Evolutionary conservation across 2,329 filamentous ascomycete genomes (phyloP).

Genomic region (Phialophora chinensis): DNA sequence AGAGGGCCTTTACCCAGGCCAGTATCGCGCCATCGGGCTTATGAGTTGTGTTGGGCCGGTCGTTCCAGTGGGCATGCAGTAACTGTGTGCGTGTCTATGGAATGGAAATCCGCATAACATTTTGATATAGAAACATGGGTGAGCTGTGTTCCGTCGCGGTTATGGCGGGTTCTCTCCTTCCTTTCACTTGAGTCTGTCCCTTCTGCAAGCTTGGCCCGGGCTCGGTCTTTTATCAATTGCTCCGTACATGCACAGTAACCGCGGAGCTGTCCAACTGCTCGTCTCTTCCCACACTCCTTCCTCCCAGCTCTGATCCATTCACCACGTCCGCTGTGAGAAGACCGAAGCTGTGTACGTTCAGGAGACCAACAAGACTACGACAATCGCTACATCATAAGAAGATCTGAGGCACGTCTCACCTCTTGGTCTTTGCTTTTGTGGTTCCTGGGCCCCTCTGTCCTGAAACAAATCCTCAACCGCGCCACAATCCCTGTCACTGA

Average conservation of each 20-base stretch:
- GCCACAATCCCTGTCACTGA: conserved; percentile 23
- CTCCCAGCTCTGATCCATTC: not conserved
- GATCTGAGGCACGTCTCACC: conserved; percentile 19
- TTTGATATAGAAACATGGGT: conserved; percentile 18
- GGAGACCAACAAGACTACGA: conserved; percentile 10
- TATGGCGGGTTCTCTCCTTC: conserved; percentile 1
- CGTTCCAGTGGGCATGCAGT: conserved; percentile 3
- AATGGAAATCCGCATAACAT: conserved; percentile 19
- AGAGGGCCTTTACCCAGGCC: conserved; percentile 16
- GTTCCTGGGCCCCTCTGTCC: conserved; percentile 12
- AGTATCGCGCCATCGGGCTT: conserved; percentile 26
- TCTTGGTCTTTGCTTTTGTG: conserved; percentile 15
- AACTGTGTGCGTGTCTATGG: conserved; percentile 1
- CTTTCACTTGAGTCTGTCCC: conserved; percentile 2
- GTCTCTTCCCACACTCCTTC: not conserved
- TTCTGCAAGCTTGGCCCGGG: not conserved
- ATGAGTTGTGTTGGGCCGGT: conserved; percentile 21
- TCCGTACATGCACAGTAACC: not conserved
- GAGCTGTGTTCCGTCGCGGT: not conserved
- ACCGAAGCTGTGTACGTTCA: not conserved
- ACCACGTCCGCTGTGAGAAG: not conserved
- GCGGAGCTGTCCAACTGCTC: not conserved
- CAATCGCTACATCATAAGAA: conserved; percentile 14
- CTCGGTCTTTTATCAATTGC: not conserved
- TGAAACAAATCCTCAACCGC: conserved; percentile 34